Base-by-base conservation (phyloP, 2,329 filamentous ascomycete genomes). In the Volutella citrinella region DNA sequence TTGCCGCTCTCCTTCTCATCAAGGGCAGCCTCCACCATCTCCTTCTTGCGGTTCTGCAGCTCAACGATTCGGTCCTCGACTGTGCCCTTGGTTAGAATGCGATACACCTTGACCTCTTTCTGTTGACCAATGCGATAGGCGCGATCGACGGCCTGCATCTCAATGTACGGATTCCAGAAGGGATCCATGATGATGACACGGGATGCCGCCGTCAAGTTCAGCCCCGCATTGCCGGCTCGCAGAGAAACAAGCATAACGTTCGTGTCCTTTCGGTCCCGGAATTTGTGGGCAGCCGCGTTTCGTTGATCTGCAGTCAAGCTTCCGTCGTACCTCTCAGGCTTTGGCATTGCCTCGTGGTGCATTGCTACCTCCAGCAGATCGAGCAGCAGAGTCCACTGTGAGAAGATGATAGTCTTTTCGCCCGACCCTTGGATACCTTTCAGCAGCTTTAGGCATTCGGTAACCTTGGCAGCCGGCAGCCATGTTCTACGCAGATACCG, bases 141-240 rank as follows among this genome's bases (percentile, higher is more conserved):
- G 15, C 90, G 84, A 57, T 95, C 90, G 31, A 95, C 82, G 5
- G 90, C 90, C 63, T 96, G 90, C 61, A 89, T 87, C 63, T 95
- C 90, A 30, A 94, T 84, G 55, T 84, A 95, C 0, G 89, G 90
- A 45, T 95, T 96, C 87, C 88, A 95, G 65, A 94, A 95, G 0
- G 89, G 89, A 56, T 95, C 89, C 55, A 95, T 80, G 45, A 95
- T 85, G 59, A 96, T 87, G 47, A 95, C 87, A 44, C 88, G 83
- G 2, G 82, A 87, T 1, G 89, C 90, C 13, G 80, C 78, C 23
- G 84, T 87, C 15, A 96, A 72, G 54, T 96, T 96, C 27, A 96
- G 74, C 3, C 90, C 90, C 0, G 89, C 81, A 38, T 84, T 86
- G 59, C 87, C 91, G 4, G 93, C 89, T 10, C 79, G 78, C 26